Evolutionary conservation across 345 rosid species (phyloP).

Genomic region (Ceriops decandra): DNA sequence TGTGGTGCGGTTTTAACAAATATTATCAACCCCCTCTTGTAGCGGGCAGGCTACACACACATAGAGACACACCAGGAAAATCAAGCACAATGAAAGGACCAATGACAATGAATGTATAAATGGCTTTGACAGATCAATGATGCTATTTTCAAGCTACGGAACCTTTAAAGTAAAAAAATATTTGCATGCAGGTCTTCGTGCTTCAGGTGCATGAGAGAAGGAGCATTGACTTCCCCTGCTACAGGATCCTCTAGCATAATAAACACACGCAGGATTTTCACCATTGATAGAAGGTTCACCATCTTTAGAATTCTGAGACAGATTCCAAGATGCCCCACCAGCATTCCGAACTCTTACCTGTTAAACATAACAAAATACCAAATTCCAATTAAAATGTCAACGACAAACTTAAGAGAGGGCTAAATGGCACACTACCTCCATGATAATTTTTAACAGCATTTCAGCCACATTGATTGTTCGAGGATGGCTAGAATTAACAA

Average conservation of each 20-base stretch:
- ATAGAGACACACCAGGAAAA: no score
- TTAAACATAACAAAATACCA: constrained; percentile 9
- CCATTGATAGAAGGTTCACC: constrained; percentile 25
- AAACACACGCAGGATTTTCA: constrained; percentile 49
- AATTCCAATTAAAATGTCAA: constrained; percentile 18
- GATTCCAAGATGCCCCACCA: constrained; percentile 23
- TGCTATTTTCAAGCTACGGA: neutral
- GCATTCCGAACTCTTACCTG: constrained; percentile 57
- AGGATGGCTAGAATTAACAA: constrained; percentile 56
- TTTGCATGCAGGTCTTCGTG: constrained; percentile 61
- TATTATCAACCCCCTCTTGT: no score
- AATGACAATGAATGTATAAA: neutral
- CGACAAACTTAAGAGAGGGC: constrained; percentile 4
- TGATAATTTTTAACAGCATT: constrained; percentile 41
- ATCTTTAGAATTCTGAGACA: constrained; percentile 20
- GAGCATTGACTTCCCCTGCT: constrained; percentile 59
- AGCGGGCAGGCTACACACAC: no score
- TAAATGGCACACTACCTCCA: constrained; percentile 55
- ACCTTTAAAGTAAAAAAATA: constrained; percentile 74
- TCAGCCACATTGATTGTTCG: constrained; percentile 42
- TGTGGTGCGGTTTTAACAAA: no score
- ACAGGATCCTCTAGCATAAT: constrained; percentile 71
- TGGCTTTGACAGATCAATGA: neutral
- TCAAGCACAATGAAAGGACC: neutral
- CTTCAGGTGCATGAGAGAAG: constrained; percentile 70